Evolutionary conservation across 257 asterid genomes (phyloP).

Genomic region (Ajuga chamaepitys): DNA sequence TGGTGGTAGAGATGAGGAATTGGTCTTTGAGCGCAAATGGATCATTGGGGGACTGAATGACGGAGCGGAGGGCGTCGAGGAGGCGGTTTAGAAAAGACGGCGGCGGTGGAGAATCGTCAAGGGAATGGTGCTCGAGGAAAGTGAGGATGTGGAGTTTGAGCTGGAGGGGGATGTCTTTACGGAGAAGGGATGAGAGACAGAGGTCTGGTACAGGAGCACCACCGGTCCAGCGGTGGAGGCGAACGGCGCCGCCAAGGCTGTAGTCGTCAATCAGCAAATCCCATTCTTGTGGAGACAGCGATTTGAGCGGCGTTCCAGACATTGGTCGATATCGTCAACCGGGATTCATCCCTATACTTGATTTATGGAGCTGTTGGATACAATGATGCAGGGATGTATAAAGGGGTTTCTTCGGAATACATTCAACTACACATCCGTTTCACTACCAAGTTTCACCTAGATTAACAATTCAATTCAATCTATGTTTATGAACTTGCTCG

Average conservation of each 20-base stretch:
- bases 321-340: conserved; percentile 16
- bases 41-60: conserved; percentile 70
- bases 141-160: conserved; percentile 67
- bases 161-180: conserved; percentile 55
- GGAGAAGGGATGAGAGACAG: conserved; percentile 57
- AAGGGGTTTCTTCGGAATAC: no score
- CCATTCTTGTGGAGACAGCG: conserved; percentile 70
- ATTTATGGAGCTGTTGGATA: not conserved
- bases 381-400: not conserved
- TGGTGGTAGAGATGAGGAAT: conserved; percentile 60
- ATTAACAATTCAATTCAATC: no score
- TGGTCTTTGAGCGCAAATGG: conserved; percentile 72
- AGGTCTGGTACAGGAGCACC: conserved; percentile 44
- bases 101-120: conserved; percentile 21
- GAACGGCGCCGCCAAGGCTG: conserved; percentile 49
- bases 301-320: conserved; percentile 46
- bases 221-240: conserved; percentile 41
- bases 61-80: conserved; percentile 54
- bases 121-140: conserved; percentile 58
- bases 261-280: conserved; percentile 75
- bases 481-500: no score
- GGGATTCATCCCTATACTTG: conserved; percentile 12
- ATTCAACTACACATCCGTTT: no score
- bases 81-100: conserved; percentile 36
- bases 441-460: no score